Evolutionary conservation across 345 rosid species (phyloP), one percentile per base, ranked within the genome.

Genomic region (Rhodomyrtus tomentosa): DNA sequence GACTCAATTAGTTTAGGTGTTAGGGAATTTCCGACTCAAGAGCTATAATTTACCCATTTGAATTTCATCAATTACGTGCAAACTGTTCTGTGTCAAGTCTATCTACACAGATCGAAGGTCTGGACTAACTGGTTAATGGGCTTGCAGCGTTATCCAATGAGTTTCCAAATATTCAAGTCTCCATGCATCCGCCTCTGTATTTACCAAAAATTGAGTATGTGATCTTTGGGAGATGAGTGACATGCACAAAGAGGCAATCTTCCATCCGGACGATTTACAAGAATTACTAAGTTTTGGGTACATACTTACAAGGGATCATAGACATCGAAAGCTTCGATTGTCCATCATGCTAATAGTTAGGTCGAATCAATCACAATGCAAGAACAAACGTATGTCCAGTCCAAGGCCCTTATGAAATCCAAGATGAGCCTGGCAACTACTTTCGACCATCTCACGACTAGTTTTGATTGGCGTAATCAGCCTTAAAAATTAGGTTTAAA

Each of bases 91-190:
- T 0, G 22, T 29, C 18, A 6, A 62, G 6, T 3, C 22, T 29
- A 29, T 5, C 2, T 18, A 0, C 45, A 36, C 1, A 1, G 0
- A 36, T 2, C 0, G 9, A 0, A 68, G 2, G 45, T 36, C 18
- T 36, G 25, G 22, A 36, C 25, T 68, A 36, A 36, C 3, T 5
- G 0, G 25, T 68, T 36, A 9, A 68, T 9, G 79, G 24, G 79
- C 45, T 36, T 36, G 45, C 22, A 18, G 3, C 45, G 21, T 68
- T 20, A 68, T 68, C 2, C 13, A 9, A 9, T 8, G 45, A 68
- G 6, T 32, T 32, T 8, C 6, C 6, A 32, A 62, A 32, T 62
- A 32, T 62, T 32, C 7, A 62, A 24, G 10, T 32, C 45, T 68
- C 20, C 74, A 36, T 0, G 24, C 45, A 42, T 5, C 40, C 3